A percentile compares a stretch with the other conserved stretches of the same genome.
phyloP scores from a whole-genome alignment of 202 grass and related monocot genomes.

The Digitaria exilis region DNA sequence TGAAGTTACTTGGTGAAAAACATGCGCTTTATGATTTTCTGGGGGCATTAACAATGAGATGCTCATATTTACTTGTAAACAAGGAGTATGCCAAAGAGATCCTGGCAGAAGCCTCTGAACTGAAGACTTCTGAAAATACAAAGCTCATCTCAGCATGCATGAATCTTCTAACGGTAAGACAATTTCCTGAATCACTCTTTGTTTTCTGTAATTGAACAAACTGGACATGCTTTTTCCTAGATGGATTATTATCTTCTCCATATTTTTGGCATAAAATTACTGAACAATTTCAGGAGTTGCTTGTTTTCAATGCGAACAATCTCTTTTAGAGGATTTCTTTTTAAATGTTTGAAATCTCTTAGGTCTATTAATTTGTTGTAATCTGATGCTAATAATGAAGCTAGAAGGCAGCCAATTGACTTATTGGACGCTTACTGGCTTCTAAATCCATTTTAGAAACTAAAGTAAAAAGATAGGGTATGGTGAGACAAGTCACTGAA shows the following conservation, averaged over 20 bases:
- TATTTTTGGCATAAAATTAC: slow-evolving; percentile 22
- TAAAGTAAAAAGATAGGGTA: not conserved
- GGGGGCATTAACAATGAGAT: slow-evolving; percentile 73
- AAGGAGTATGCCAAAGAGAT: slow-evolving; percentile 92
- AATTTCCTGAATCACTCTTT: slow-evolving; percentile 13
- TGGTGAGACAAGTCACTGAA: not conserved
- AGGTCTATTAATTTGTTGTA: slow-evolving; percentile 11
- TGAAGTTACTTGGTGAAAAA: slow-evolving; percentile 83
- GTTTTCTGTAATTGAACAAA: slow-evolving; percentile 24
- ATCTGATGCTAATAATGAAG: slow-evolving; percentile 4
- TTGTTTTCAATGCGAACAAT: slow-evolving; percentile 20
- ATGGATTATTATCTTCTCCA: slow-evolving; percentile 2
- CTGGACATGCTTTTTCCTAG: slow-evolving; percentile 12
- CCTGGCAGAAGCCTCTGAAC: slow-evolving; percentile 72
- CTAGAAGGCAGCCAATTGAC: not conserved
- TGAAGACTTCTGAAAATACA: slow-evolving; percentile 65
- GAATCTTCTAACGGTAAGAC: slow-evolving; percentile 92
- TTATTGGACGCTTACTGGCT: not conserved
- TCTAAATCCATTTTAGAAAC: not conserved
- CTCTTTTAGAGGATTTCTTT: slow-evolving; percentile 25
- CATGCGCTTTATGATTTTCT: slow-evolving; percentile 87
- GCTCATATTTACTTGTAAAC: slow-evolving; percentile 93
- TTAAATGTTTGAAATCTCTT: slow-evolving; percentile 28
- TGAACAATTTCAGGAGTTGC: slow-evolving; percentile 16
- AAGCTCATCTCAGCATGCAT: slow-evolving; percentile 87